These are phyloP conservation scores for Cornus suecica DNA, from an alignment of 148 eudicot species.

Conservation along the genomic window DNA sequence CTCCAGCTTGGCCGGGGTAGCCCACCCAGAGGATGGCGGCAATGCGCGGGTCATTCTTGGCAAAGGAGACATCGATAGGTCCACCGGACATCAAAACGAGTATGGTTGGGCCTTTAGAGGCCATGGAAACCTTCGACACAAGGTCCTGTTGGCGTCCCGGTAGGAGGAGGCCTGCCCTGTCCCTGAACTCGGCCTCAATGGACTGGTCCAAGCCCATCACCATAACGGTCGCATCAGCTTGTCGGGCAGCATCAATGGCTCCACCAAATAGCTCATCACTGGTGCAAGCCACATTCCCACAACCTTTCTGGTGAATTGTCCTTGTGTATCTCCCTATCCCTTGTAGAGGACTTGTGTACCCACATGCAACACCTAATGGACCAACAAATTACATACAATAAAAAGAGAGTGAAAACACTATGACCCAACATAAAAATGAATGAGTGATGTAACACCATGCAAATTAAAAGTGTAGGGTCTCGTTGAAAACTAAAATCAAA, in stretches of 20 bases:
- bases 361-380: conserved; percentile 69
- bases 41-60: conserved; percentile 59
- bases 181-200: conserved; percentile 83
- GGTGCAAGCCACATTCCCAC: conserved; percentile 57
- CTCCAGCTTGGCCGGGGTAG: conserved; percentile 97
- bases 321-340: conserved; percentile 63
- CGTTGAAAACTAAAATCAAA: no score
- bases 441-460: no score
- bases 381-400: not conserved
- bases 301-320: conserved; percentile 66
- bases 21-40: conserved; percentile 84
- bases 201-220: conserved; percentile 93
- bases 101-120: conserved; percentile 68
- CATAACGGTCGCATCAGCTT: conserved; percentile 68
- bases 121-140: conserved; percentile 62
- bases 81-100: conserved; percentile 93
- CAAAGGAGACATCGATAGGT: conserved; percentile 78
- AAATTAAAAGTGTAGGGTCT: no score
- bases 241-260: conserved; percentile 63
- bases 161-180: conserved; percentile 62
- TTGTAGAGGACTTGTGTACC: conserved; percentile 73
- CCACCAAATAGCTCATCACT: conserved; percentile 42
- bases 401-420: no score
- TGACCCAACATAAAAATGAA: no score
- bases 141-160: conserved; percentile 90